Evolutionary conservation across 345 rosid species (phyloP).

Genomic region (Populus tremula): DNA sequence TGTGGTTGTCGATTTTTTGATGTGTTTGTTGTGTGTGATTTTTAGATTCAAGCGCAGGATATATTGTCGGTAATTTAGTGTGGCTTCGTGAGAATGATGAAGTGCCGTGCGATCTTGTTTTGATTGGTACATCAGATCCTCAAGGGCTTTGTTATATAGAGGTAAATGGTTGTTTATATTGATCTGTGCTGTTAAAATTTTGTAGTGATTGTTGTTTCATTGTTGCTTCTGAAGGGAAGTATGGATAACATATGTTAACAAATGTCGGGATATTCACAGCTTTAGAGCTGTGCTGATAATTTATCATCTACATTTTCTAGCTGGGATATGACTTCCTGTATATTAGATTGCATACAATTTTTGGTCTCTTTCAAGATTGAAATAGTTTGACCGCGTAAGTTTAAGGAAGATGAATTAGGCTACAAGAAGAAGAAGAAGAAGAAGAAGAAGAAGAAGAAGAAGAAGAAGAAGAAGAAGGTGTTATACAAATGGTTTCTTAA

Average conservation of each 20-base stretch:
- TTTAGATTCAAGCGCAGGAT: conserved; percentile 88
- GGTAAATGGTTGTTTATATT: conserved; percentile 38
- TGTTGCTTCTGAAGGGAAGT: not conserved
- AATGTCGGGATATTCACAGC: not conserved
- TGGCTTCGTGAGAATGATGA: conserved; percentile 99
- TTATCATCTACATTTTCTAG: no score
- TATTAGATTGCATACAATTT: not conserved
- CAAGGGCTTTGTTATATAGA: conserved; percentile 91
- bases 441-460: no score
- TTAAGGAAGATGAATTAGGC: not conserved
- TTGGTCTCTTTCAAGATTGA: not conserved
- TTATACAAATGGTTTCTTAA: not conserved
- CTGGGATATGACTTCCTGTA: not conserved
- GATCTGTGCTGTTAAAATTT: not conserved
- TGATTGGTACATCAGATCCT: conserved; percentile 89
- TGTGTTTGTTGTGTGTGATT: not conserved
- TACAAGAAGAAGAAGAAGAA: not conserved
- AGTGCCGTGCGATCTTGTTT: conserved; percentile 97
- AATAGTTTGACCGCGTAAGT: not conserved
- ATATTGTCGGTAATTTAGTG: conserved; percentile 82
- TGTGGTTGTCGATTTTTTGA: not conserved
- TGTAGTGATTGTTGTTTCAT: not conserved
- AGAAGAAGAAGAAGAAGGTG: not conserved
- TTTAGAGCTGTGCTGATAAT: not conserved
- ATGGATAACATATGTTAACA: not conserved